A percentile compares a stretch with the other conserved stretches of the same genome.
Conservation (phyloP, 805 yeast species). For the Naumovozyma dairenensis region DNA sequence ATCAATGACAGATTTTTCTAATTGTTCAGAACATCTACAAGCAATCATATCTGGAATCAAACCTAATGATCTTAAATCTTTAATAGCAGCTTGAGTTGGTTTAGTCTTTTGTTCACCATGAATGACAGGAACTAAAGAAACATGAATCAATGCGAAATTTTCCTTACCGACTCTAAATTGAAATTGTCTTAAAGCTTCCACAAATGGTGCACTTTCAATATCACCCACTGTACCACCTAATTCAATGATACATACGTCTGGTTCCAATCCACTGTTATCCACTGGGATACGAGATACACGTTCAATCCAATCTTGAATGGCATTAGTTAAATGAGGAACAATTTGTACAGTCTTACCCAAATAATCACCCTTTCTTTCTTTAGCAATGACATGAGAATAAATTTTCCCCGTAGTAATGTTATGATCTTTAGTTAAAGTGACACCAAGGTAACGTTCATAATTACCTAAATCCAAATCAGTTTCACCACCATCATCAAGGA, state of each 20-base stretch:
- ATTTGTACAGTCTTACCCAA: slow-evolving; percentile 99
- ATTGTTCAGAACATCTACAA: slow-evolving; percentile 82
- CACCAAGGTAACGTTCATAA: slow-evolving; percentile 92
- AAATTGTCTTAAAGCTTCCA: slow-evolving; percentile 97
- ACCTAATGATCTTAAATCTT: slow-evolving; percentile 91
- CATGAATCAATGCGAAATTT: slow-evolving; percentile 92
- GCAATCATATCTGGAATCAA: slow-evolving; percentile 95
- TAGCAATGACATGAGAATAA: slow-evolving; percentile 86
- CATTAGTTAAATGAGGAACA: slow-evolving; percentile 95
- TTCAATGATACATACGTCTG: slow-evolving; percentile 94
- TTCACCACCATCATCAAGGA: slow-evolving; percentile 97
- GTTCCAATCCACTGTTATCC: slow-evolving; percentile 76
- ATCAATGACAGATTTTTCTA: slow-evolving; percentile 78
- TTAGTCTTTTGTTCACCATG: slow-evolving; percentile 98
- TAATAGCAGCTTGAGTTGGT: slow-evolving; percentile 98
- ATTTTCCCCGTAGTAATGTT: slow-evolving; percentile 98
- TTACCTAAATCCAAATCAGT: slow-evolving; percentile 97
- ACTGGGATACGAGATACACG: slow-evolving; percentile 86
- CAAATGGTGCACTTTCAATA: slow-evolving; percentile 96
- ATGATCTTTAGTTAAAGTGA: slow-evolving; percentile 87
- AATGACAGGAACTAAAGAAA: slow-evolving; percentile 92
- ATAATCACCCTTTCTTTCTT: slow-evolving; percentile 93
- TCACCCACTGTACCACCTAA: slow-evolving; percentile 99
- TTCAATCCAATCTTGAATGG: slow-evolving; percentile 98
- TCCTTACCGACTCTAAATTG: slow-evolving; percentile 94